Conservation (phyloP, 306 rosid genomes). For the Cicer cuneatum region DNA sequence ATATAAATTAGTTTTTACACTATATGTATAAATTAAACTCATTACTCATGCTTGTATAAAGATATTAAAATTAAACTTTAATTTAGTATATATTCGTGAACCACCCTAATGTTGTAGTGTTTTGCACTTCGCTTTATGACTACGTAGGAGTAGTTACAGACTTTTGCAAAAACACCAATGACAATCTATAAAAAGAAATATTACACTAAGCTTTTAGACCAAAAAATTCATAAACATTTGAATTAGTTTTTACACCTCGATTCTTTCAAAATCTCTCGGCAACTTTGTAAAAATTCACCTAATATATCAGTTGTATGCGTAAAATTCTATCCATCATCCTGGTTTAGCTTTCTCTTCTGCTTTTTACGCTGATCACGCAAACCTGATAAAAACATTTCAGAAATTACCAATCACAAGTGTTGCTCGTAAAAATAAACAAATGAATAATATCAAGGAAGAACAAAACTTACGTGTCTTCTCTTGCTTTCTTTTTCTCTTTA, state of each 20-base stretch:
- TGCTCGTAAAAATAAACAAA: not conserved
- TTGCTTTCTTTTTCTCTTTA: conserved; percentile 73
- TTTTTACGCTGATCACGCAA: conserved; percentile 79
- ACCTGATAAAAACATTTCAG: conserved; percentile 54
- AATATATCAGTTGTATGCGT: conserved; percentile 9
- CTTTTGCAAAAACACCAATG: too few relatives aligned
- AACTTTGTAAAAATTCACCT: conserved; percentile 20
- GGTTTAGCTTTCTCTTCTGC: conserved; percentile 56
- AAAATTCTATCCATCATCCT: conserved; percentile 43
- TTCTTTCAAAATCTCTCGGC: not conserved
- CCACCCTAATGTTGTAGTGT: too few relatives aligned
- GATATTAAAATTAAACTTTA: too few relatives aligned
- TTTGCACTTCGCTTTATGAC: too few relatives aligned
- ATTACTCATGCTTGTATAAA: too few relatives aligned
- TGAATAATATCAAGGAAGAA: conserved; percentile 1
- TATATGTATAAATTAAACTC: too few relatives aligned
- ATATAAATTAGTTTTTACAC: too few relatives aligned
- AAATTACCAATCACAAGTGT: not conserved
- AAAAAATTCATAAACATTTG: not conserved
- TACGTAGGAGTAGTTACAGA: too few relatives aligned
- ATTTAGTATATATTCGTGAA: too few relatives aligned
- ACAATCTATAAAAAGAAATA: too few relatives aligned
- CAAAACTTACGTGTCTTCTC: conserved; percentile 73
- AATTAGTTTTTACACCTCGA: not conserved
- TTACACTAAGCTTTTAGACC: too few relatives aligned